Evolutionary conservation across 345 rosid species (phyloP).

Genomic region (Toxicodendron radicans): DNA sequence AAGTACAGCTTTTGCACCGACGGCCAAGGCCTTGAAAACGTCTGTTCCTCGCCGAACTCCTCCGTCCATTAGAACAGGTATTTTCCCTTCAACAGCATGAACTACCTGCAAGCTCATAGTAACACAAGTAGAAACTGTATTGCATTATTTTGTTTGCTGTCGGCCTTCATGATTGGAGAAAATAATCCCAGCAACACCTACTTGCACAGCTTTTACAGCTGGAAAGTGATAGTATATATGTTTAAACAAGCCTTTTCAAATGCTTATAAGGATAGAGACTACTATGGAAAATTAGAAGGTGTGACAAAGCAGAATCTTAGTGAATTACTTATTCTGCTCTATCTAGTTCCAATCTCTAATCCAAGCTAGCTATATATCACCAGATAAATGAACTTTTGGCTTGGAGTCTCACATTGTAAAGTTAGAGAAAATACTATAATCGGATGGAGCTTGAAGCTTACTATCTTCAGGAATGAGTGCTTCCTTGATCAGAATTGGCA

Average conservation of each 20-base stretch:
- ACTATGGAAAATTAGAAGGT: background rate
- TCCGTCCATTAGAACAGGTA: slow-evolving; percentile 83
- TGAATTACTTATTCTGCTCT: background rate
- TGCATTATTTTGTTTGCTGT: slow-evolving; percentile 20
- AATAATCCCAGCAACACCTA: slow-evolving; percentile 63
- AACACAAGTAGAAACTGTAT: background rate
- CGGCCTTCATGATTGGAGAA: slow-evolving; percentile 87
- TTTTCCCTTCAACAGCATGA: slow-evolving; percentile 61
- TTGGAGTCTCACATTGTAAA: too few relatives aligned
- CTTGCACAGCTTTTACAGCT: slow-evolving; percentile 74
- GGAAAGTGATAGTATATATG: slow-evolving; percentile 23
- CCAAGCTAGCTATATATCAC: too few relatives aligned
- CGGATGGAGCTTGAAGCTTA: slow-evolving; percentile 31
- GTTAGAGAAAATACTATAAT: background rate
- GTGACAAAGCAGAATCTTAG: background rate
- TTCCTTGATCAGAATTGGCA: slow-evolving; percentile 80
- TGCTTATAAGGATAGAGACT: background rate
- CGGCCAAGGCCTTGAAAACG: slow-evolving; percentile 85
- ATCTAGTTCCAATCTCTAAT: too few relatives aligned
- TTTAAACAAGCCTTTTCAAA: background rate
- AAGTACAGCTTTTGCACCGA: slow-evolving; percentile 89
- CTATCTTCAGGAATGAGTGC: slow-evolving; percentile 82
- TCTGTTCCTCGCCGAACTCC: slow-evolving; percentile 86
- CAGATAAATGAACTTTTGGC: too few relatives aligned
- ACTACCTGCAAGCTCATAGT: slow-evolving; percentile 52